These are phyloP conservation scores for Pugionium dolabratum DNA, from an alignment of 345 rosid genomes.

Conservation along the genomic window DNA sequence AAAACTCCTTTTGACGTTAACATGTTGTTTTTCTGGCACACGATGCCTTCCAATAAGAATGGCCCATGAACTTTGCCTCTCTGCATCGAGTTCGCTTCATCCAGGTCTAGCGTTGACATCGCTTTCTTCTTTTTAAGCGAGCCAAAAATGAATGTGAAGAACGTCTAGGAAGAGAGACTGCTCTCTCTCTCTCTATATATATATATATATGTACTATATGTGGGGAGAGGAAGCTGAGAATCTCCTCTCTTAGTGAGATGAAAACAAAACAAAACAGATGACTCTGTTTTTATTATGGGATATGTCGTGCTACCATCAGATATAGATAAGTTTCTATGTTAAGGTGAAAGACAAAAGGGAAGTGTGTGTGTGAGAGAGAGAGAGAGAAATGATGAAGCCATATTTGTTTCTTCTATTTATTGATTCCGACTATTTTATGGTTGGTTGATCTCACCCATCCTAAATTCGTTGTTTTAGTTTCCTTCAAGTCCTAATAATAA, in stretches of 20 bases:
- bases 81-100: conserved; percentile 29
- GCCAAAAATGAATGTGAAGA: conserved; percentile 1
- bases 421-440: conserved; percentile 34
- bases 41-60: conserved; percentile 14
- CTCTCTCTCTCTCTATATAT: not conserved
- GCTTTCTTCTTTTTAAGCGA: not conserved
- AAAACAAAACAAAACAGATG: not conserved
- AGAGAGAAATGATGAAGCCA: conserved; percentile 25
- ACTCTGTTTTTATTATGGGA: conserved; percentile 24
- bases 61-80: conserved; percentile 39
- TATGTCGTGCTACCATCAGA: not conserved
- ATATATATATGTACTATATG: not conserved
- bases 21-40: conserved; percentile 32
- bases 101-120: conserved; percentile 19
- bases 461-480: conserved; percentile 30
- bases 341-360: conserved; percentile 12
- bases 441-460: conserved; percentile 33
- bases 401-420: conserved; percentile 32
- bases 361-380: not conserved
- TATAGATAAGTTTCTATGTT: not conserved
- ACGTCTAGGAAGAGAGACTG: conserved; percentile 1
- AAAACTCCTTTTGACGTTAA: conserved; percentile 32
- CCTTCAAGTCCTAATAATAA: conserved; percentile 11
- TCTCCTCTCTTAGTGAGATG: not conserved
- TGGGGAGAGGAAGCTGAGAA: conserved; percentile 9